Evolutionary conservation across 1,139 yeast genomes (phyloP), one percentile per base, ranked within the genome.

Genomic region (Arxiozyma telluris): DNA sequence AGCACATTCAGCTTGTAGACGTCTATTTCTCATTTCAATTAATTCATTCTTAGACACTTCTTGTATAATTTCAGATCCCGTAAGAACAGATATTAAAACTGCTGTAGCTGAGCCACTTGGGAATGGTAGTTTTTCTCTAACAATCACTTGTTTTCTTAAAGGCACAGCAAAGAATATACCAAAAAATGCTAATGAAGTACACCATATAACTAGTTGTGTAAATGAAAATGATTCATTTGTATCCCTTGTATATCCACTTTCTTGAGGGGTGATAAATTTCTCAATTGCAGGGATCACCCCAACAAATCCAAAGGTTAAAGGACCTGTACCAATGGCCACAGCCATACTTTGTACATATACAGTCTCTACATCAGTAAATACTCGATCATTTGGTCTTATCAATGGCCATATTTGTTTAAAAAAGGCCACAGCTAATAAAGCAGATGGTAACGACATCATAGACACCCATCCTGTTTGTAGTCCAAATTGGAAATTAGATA

Each of bases 381-480:
- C 76, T n/a, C 50, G 50, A 38, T 64, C 61, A 20, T 62, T 46
- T 0, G 67, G 67, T 30, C 54, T 57, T 3, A 67, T 52, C 50
- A 59, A 58, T 54, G 68, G 73, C 62, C 64, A 80, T 44, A 74
- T 77, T 60, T 48, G 70, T 57, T 53, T 80, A 75, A 91, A 93
- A 25, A 86, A 73, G 0, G 96, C 87, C 70, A 82, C 91, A 0
- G 95, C 97, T 23, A 93, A 71, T 52, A 93, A 71, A 0, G 98
- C 96, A 7, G 96, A 86, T 0, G 98, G 98, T 54, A 93, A 74
- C n/a, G 96, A 87, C 98, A 93, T 93, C 98, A 93, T 93, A 9
- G 96, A 89, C 1, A 93, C 97, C 98, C 98, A 93, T 1, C 98
- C 98, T 0, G 97, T 91, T 66, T 93, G 98, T 34, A 93, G 75